Evolutionary conservation across 208 protist genomes (phyloP).

Genomic region (Wallacemonas sp.): DNA sequence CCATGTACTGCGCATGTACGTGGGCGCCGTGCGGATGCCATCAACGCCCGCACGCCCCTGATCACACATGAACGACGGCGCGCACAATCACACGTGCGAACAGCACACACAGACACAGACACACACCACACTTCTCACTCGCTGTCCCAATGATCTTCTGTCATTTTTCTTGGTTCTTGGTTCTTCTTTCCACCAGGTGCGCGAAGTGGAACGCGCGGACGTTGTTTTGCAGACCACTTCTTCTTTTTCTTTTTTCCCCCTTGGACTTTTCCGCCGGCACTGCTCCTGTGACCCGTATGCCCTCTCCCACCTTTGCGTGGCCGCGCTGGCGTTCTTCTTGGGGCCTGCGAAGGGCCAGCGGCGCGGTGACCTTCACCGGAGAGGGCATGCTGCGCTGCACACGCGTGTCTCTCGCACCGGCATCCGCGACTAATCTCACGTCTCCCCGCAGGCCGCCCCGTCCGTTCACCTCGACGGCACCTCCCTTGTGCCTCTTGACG

Average conservation of each 20-base stretch:
- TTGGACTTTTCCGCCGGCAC: no score
- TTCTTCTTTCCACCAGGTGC: not conserved
- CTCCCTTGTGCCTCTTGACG: conserved; percentile 67
- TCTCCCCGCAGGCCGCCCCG: not conserved
- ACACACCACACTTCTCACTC: no score
- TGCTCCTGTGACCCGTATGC: not conserved
- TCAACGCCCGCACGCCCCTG: no score
- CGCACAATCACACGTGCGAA: not conserved
- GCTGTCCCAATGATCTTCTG: no score
- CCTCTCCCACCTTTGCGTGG: no score
- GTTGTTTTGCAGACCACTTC: no score
- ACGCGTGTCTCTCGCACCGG: no score
- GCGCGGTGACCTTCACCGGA: not conserved
- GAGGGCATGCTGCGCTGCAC: not conserved
- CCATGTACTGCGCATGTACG: no score
- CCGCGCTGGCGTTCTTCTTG: not conserved
- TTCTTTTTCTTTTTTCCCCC: no score
- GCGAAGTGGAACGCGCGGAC: not conserved
- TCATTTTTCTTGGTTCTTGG: conserved; percentile 6
- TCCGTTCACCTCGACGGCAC: conserved; percentile 33
- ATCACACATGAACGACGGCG: no score
- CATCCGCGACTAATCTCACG: no score
- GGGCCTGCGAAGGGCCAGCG: not conserved
- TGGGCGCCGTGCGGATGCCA: no score
- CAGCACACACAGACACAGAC: not conserved